Evolutionary conservation across 805 yeast species (phyloP).

Genomic region (Yamadazyma sp.): DNA sequence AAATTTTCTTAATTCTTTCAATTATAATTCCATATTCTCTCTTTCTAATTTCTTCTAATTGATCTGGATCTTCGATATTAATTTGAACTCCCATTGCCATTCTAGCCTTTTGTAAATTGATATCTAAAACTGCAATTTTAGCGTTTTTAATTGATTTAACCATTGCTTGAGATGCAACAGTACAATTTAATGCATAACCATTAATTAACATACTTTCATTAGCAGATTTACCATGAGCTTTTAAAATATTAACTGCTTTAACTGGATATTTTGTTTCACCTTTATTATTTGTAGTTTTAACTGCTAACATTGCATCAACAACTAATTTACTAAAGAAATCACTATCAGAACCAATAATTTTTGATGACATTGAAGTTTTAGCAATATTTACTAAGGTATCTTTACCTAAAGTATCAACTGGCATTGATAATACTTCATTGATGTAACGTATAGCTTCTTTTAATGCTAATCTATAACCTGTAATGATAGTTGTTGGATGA

Average conservation of each 20-base stretch:
- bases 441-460: constrained; percentile 88
- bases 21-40: constrained; percentile 83
- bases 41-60: constrained; percentile 85
- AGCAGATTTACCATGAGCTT: constrained; percentile 95
- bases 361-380: constrained; percentile 94
- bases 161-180: constrained; percentile 98
- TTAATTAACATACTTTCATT: constrained; percentile 80
- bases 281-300: constrained; percentile 81
- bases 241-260: constrained; percentile 91
- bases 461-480: constrained; percentile 91
- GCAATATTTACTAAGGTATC: constrained; percentile 89
- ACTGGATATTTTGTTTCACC: constrained; percentile 94
- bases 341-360: constrained; percentile 91
- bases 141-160: constrained; percentile 65
- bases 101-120: constrained; percentile 91
- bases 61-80: constrained; percentile 96
- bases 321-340: constrained; percentile 88
- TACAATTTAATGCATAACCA: constrained; percentile 96
- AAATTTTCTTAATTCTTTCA: constrained; percentile 78
- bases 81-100: constrained; percentile 99
- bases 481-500: constrained; percentile 97
- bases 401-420: constrained; percentile 77
- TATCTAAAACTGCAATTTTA: constrained; percentile 82
- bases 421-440: constrained; percentile 75
- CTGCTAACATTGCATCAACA: constrained; percentile 94